Base-by-base conservation (phyloP, 2,329 filamentous ascomycete genomes). In the Myriosclerotinia duriaeana region DNA sequence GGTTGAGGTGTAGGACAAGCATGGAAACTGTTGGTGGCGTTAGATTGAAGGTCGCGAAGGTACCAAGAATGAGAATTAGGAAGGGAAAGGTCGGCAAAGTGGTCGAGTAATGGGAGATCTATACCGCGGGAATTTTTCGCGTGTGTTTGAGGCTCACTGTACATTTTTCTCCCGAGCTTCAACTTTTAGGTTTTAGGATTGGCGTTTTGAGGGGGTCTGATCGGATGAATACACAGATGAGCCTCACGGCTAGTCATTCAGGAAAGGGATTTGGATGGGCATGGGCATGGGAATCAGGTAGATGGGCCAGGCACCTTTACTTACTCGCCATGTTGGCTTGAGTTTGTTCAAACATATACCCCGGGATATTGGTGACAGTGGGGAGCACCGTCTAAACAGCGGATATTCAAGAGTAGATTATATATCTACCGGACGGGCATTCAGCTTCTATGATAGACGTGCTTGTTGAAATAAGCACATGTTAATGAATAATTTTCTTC, bases 31-130 rank as follows among this genome's bases (percentile, higher is more conserved):
- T 48, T 44, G 22, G 46, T 8, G 55, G 36, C 5, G 6, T 11
- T 30, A 46, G 56, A 54, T n/a, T 44, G 46, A 59, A 59, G 46
- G 22, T 55, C 14, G 56, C 59, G 8, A 58, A 46, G 40, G 7
- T 8, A n/a, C 52, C 50, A 22, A 62, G 58, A 54, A 63, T 63
- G 58, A 66, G 50, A 15, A 55, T n/a, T 7, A 63, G 64, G 34
- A 66, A 55, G n/a, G 52, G 38, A 26, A 26, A 26, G 42, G 40
- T 38, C 5, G 48, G 20, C 20, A 62, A 36, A 46, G 56, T 53
- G 30, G 14, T 26, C 20, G 22, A 44, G 9, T 52, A 42, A 20
- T 53, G 48, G n/a, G 26, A 8, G 9, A 52, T 59, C 4, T 30
- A 38, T 64, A 48, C 26, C 58, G 30, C 50, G 44, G 58, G 30